A percentile compares a stretch with the other conserved stretches of the same genome.
These are phyloP conservation scores for Taiozyma onychis DNA, from an alignment of 1,139 yeast genomes.

Conservation along the genomic window DNA sequence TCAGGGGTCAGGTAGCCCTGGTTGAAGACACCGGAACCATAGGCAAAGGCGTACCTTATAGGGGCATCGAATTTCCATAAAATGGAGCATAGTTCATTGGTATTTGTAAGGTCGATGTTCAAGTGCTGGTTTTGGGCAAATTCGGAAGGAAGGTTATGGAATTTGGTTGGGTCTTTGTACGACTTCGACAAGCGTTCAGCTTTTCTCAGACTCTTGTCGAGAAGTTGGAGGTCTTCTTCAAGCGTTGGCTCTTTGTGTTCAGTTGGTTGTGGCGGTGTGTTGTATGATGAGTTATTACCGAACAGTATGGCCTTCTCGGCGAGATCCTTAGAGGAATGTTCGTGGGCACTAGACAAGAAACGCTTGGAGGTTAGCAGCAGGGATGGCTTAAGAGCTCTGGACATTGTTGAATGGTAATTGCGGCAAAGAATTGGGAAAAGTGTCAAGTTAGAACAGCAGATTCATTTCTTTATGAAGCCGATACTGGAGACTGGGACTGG, in stretches of 20 bases:
- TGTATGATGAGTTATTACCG: conserved; percentile 3
- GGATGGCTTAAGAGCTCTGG: background rate
- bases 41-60: conserved; percentile 75
- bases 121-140: conserved; percentile 58
- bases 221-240: conserved; percentile 21
- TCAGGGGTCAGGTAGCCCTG: conserved; percentile 46
- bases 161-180: conserved; percentile 36
- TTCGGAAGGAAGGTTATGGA: conserved; percentile 44
- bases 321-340: conserved; percentile 18
- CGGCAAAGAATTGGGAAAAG: background rate
- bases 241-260: background rate
- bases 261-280: background rate
- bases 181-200: conserved; percentile 30
- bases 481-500: background rate
- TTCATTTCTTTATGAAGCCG: background rate
- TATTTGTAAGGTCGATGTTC: conserved; percentile 37
- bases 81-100: conserved; percentile 44
- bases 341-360: conserved; percentile 12
- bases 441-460: background rate
- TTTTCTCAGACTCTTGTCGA: conserved; percentile 29
- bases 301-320: conserved; percentile 15
- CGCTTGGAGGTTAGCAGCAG: background rate
- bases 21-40: conserved; percentile 90
- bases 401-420: background rate
- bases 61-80: conserved; percentile 62